These are phyloP conservation scores for Graphilbum fragrans DNA, from an alignment of 2,329 filamentous ascomycete species.

Conservation along the genomic window DNA sequence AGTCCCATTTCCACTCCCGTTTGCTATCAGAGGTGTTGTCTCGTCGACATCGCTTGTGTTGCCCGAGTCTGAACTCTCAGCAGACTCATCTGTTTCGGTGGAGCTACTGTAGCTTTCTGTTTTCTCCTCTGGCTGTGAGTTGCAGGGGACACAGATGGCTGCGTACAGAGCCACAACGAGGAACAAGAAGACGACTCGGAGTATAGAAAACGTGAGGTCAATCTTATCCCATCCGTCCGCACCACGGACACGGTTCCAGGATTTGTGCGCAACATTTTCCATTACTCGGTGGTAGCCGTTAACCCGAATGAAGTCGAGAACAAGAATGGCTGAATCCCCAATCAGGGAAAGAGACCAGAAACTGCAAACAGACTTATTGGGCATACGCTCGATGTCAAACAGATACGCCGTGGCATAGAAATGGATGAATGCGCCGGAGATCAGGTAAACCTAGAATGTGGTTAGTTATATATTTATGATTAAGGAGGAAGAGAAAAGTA, in stretches of 20 bases:
- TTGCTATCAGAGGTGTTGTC: constrained; percentile 49
- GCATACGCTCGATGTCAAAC: constrained; percentile 64
- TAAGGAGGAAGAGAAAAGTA: neutral
- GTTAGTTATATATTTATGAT: neutral
- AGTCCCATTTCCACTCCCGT: constrained; percentile 17
- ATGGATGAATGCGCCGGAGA: constrained; percentile 10
- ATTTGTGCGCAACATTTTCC: constrained; percentile 20
- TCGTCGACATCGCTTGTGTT: constrained; percentile 30
- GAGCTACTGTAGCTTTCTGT: constrained; percentile 27
- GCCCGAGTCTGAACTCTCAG: neutral
- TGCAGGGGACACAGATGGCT: constrained; percentile 27
- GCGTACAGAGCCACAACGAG: constrained; percentile 43
- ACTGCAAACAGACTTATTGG: constrained; percentile 65
- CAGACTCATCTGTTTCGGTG: constrained; percentile 13
- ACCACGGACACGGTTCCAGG: constrained; percentile 23
- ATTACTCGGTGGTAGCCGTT: constrained; percentile 30
- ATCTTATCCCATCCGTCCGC: constrained; percentile 43
- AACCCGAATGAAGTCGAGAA: constrained; percentile 56
- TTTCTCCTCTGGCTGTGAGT: constrained; percentile 26
- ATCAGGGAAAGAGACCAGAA: constrained; percentile 66
- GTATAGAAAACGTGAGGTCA: constrained; percentile 53
- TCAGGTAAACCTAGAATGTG: constrained; percentile 10
- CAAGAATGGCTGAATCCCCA: constrained; percentile 62
- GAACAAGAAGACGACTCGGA: constrained; percentile 50
- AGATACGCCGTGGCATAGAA: constrained; percentile 26